Base-by-base conservation (phyloP, 495 filamentous ascomycete genomes). In the Xanthoparmelia taractica region DNA sequence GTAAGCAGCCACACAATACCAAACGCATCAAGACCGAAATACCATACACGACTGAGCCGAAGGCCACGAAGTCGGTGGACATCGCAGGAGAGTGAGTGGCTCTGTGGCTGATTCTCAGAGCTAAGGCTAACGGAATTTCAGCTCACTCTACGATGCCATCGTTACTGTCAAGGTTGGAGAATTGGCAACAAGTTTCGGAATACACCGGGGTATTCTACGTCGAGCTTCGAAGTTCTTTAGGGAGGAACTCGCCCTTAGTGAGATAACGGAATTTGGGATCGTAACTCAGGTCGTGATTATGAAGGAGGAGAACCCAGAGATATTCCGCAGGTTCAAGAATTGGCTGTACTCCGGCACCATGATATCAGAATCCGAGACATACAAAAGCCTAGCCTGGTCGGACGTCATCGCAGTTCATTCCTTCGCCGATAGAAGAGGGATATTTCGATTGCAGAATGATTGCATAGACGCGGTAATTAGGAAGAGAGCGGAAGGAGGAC, bases 311-410 rank as follows among this genome's bases (percentile, higher is more conserved):
- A 34, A 59, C 7, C 45, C 61, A 0, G 27, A 23, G 2, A 27
- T 60, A 0, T 67, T 67, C 23, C 54, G 29, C 4, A 56, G 65
- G 5, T 55, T 67, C 3, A 57, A 52, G 2, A 6, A 31, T 2
- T 67, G 65, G 65, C 25, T 64, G 18, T 67, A 67, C 29, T 52
- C 57, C 0, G 7, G 13, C 1, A 41, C 38, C 0, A 41, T 67
- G 4, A 27, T 64, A 25, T 40, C 27, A 0, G 47, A 57, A 8
- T 31, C 13, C 0, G 57, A 67, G 45, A 43, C 7, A 0, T 29
- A 37, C 4, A 41, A 29, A 8, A 31, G 29, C 1, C 2, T 67
- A 12, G 13, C 8, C 1, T 64, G 56, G 61, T 29, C 8, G 15
- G 18, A 13, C 25, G n/a, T 67, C 15, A 57, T 67, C 12, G 34